phyloP scores from a whole-genome alignment of 148 eudicot species.

The Cornus controversa region DNA sequence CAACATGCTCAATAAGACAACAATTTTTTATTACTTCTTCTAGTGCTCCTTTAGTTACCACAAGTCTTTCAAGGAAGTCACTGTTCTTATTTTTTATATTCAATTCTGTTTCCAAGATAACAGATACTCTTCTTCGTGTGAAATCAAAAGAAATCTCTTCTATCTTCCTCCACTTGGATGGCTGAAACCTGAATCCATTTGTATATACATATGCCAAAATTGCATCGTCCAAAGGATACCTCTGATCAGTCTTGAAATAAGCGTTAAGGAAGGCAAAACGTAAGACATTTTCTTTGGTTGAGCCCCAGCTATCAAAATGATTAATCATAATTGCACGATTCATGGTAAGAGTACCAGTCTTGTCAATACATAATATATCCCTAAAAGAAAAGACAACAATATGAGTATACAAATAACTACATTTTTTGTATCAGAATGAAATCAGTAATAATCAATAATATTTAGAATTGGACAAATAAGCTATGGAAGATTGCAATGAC shows the following conservation, averaged over 20 bases:
- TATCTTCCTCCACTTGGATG: conserved; percentile 43
- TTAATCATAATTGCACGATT: conserved; percentile 40
- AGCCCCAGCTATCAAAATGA: conserved; percentile 39
- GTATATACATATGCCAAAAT: conserved; percentile 44
- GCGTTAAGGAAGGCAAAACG: conserved; percentile 46
- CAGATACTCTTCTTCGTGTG: conserved; percentile 41
- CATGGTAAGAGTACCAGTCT: conserved; percentile 55
- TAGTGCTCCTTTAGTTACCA: conserved; percentile 50
- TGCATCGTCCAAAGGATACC: conserved; percentile 51
- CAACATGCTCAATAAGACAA: conserved; percentile 25
- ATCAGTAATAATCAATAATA: too few species aligned
- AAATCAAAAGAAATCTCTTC: conserved; percentile 50
- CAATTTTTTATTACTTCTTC: conserved; percentile 37
- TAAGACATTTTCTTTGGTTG: conserved; percentile 35
- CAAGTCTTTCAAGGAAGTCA: conserved; percentile 18
- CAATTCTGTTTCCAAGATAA: conserved; percentile 35
- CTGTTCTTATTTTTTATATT: conserved; percentile 12
- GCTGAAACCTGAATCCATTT: conserved; percentile 40
- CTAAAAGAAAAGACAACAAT: conserved; percentile 15
- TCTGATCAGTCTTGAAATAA: conserved; percentile 45
- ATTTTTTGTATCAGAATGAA: too few species aligned
- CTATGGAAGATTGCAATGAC: not conserved
- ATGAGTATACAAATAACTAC: not conserved
- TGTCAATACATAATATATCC: conserved; percentile 55
- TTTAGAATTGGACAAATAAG: not conserved